Evolutionary conservation across 2,329 filamentous ascomycete species (phyloP).

Genomic region (Microcyclospora tardicrescens): DNA sequence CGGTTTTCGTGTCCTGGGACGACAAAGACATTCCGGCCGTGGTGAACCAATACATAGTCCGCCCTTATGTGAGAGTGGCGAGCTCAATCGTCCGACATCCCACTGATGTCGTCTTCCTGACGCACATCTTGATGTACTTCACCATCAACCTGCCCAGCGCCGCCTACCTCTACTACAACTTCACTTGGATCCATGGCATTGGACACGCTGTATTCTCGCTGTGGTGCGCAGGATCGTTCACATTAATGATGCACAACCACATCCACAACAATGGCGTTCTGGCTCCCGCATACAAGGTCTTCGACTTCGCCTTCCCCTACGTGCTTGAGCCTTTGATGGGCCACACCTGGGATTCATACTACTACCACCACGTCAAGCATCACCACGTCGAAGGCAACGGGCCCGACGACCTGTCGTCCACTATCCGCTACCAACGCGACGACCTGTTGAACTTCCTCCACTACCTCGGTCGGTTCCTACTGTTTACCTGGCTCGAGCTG

Average conservation of each 20-base stretch:
- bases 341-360: conserved; percentile 77
- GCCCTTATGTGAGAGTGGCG: conserved; percentile 47
- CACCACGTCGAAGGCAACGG: conserved; percentile 75
- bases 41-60: conserved; percentile 40
- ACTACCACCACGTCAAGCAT: conserved; percentile 75
- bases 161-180: conserved; percentile 49
- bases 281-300: conserved; percentile 36
- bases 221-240: conserved; percentile 61
- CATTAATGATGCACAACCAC: conserved; percentile 72
- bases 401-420: conserved; percentile 61
- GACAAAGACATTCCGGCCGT: conserved; percentile 30
- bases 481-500: conserved; percentile 62
- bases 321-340: conserved; percentile 64
- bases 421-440: conserved; percentile 64
- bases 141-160: conserved; percentile 58
- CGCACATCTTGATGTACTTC: conserved; percentile 61
- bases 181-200: conserved; percentile 55
- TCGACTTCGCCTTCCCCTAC: conserved; percentile 60
- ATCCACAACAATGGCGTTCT: conserved; percentile 66
- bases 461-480: conserved; percentile 61
- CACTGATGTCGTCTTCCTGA: conserved; percentile 67
- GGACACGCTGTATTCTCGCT: conserved; percentile 52
- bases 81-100: conserved; percentile 46
- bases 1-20: conserved; percentile 42
- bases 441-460: conserved; percentile 51